Base-by-base conservation (phyloP, 257 asterid species). In the Lycium barbarum region DNA sequence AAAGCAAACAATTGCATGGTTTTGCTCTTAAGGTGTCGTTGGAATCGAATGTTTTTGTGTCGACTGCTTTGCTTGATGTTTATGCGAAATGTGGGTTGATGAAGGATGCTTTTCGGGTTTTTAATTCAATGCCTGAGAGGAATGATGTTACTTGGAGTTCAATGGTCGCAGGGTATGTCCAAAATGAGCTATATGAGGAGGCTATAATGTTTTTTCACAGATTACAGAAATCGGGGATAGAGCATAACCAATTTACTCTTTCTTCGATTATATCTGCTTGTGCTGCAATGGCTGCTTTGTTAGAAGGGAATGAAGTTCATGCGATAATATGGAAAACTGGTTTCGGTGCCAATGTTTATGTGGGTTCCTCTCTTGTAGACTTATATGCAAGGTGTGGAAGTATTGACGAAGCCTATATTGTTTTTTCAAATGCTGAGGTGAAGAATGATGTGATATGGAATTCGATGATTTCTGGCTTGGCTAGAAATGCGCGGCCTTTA, bases 91-190 rank as follows among this genome's bases (percentile, higher is more conserved):
- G 97, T 62, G 83, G 83, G 57, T 86, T 82, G 9, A 49, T 95
- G 35, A 87, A 86, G 38, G 96, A 95, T 81, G 99, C 98, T 57
- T 65, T 86, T 38, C 88, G 61, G 63, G 86, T 97, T 65, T 95
- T 97, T 51, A 87, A 90, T 68, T 82, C 84, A 33, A 89, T 93
- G 94, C 81, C 86, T 3, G 94, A 89, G 66, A 95, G 87, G 87
- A 94, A 91, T 81, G 97, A 87, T 20, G 97, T 97, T 79, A 90
- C 97, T 14, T 97, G 98, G 98, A 93, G 98, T 87, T 93, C 99
- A 20, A 95, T 97, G 99, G 89, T 97, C 85, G 94, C 95, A 20
- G 98, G 98, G 7, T 89, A 89, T 80, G 97, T 93, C 62, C 94
- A 90, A 55, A 95, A 93, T 35, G 93, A 90, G 84, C 93, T 93